These are phyloP conservation scores for Leptographium flavum DNA, from an alignment of 2,329 filamentous ascomycete species.

Conservation along the genomic window DNA sequence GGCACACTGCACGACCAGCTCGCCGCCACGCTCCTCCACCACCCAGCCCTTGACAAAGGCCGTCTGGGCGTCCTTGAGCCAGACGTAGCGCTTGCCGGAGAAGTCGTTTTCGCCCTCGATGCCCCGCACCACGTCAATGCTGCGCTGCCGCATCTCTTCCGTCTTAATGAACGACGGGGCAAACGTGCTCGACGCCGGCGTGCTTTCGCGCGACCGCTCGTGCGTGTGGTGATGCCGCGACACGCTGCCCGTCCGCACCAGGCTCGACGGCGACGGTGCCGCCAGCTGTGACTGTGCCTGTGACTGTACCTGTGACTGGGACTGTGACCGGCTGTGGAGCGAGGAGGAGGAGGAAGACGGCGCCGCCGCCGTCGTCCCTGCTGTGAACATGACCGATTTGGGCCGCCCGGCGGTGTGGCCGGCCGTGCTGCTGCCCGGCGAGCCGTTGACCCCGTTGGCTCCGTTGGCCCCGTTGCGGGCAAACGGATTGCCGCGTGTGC, in stretches of 20 bases:
- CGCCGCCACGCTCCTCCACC: slow-evolving; percentile 61
- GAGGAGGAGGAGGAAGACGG: too few relatives aligned
- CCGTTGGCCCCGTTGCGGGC: slow-evolving; percentile 30
- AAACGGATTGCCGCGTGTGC: slow-evolving; percentile 62
- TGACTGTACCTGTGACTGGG: too few relatives aligned
- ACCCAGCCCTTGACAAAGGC: slow-evolving; percentile 92
- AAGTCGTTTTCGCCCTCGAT: slow-evolving; percentile 98
- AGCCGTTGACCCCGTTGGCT: too few relatives aligned
- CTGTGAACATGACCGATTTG: slow-evolving; percentile 56
- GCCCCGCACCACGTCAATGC: slow-evolving; percentile 44
- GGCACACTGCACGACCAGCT: slow-evolving; percentile 79
- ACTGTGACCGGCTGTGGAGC: slow-evolving; percentile 35
- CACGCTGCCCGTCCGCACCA: slow-evolving; percentile 10
- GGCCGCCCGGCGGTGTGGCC: slow-evolving; percentile 32
- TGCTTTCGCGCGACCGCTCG: slow-evolving; percentile 49
- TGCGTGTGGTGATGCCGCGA: slow-evolving; percentile 29
- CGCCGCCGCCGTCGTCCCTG: slow-evolving; percentile 31
- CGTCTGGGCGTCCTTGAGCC: slow-evolving; percentile 74
- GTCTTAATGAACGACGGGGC: slow-evolving; percentile 91
- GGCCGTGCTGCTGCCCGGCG: slow-evolving; percentile 22
- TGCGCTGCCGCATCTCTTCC: slow-evolving; percentile 49
- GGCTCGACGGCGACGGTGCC: not conserved
- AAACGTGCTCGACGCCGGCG: slow-evolving; percentile 65
- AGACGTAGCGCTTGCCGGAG: slow-evolving; percentile 95
- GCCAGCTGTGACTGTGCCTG: not conserved